Conservation (phyloP, 2,329 filamentous ascomycete genomes). For the Aspergillaceae sp. region DNA sequence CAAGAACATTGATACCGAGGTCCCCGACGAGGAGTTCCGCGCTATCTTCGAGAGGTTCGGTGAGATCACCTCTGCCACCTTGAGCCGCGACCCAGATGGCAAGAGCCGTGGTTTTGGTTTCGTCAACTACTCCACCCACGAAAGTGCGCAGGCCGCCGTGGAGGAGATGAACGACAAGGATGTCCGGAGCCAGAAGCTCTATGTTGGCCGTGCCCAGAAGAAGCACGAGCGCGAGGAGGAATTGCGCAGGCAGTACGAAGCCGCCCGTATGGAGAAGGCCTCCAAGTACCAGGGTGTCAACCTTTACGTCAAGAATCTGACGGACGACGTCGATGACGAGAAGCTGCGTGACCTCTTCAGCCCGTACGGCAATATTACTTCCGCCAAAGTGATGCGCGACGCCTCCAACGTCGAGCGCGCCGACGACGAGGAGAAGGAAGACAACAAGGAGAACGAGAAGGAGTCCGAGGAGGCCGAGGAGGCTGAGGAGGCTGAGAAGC, state of each 20-base stretch:
- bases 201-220: conserved; percentile 98
- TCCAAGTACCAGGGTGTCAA: conserved; percentile 99
- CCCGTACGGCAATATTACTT: conserved; percentile 89
- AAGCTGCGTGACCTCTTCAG: conserved; percentile 92
- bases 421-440: conserved; percentile 36
- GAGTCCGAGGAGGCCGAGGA: conserved; percentile 44
- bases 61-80: conserved; percentile 88
- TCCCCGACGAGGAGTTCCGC: conserved; percentile 89
- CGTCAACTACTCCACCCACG: conserved; percentile 90
- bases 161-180: conserved; percentile 88
- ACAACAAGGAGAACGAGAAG: conserved; percentile 39
- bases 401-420: conserved; percentile 40
- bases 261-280: conserved; percentile 93
- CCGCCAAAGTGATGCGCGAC: conserved; percentile 98
- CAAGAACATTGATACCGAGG: conserved; percentile 87
- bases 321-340: conserved; percentile 94
- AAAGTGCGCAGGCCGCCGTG: conserved; percentile 75
- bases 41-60: conserved; percentile 85
- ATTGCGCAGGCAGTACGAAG: conserved; percentile 97
- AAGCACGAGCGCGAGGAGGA: conserved; percentile 99
- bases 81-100: conserved; percentile 79
- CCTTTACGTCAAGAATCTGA: conserved; percentile 98
- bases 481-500: conserved; percentile 27
- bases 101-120: conserved; percentile 95
- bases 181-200: conserved; percentile 89